phyloP scores from a whole-genome alignment of 768 basidiomycete genomes.

The Cyathus striatus region DNA sequence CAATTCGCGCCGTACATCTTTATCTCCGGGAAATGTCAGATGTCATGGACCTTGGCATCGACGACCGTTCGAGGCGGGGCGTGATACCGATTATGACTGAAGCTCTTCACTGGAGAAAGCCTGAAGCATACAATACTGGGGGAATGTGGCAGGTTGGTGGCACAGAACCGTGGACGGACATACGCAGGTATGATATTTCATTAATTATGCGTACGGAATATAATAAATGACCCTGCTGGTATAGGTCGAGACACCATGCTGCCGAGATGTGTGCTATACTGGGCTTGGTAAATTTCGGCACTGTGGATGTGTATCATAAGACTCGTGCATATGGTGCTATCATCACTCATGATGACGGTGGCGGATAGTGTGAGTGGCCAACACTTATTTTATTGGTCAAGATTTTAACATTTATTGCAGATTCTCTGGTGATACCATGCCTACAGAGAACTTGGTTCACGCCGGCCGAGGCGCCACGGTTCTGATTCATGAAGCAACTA shows the following conservation, averaged over 20 bases:
- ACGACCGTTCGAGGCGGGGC: constrained; percentile 38
- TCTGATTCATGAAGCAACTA: constrained; percentile 91
- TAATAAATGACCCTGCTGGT: not conserved
- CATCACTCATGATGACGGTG: constrained; percentile 68
- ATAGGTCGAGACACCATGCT: constrained; percentile 40
- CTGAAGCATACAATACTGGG: constrained; percentile 25
- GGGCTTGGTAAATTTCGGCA: constrained; percentile 54
- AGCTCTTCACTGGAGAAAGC: constrained; percentile 41
- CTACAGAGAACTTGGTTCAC: constrained; percentile 59
- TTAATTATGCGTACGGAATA: not conserved
- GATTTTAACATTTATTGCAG: no score
- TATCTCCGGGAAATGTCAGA: constrained; percentile 72
- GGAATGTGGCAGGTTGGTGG: constrained; percentile 42
- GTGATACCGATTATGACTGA: constrained; percentile 55
- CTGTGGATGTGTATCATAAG: constrained; percentile 73
- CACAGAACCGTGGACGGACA: constrained; percentile 40
- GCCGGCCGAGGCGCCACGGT: constrained; percentile 68
- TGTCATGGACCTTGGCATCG: constrained; percentile 68
- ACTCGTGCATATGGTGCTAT: constrained; percentile 69
- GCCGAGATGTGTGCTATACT: constrained; percentile 43
- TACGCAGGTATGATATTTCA: constrained; percentile 22
- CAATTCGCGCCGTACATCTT: constrained; percentile 46
- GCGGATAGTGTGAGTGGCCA: constrained; percentile 71
- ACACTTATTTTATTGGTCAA: no score
- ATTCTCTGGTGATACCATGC: constrained; percentile 90